Base-by-base conservation (phyloP, 176 grass and related monocot species). In the Oryza meyeriana region DNA sequence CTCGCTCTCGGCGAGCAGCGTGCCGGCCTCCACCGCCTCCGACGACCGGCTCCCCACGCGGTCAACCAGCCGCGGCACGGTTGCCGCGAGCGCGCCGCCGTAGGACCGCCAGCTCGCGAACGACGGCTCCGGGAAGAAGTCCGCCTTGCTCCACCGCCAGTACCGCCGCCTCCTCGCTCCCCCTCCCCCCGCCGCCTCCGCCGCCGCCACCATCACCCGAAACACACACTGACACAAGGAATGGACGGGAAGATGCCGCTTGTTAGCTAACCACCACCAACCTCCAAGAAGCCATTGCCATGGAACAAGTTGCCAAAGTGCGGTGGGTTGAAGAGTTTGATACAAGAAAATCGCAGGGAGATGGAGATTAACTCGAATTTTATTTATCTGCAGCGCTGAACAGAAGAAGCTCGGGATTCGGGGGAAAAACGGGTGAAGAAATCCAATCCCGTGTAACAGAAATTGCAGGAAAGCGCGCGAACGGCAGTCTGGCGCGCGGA, bases 61-160 rank as follows among this genome's bases (percentile, higher is more conserved):
- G 66, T 84, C 81, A 0, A 40, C 71, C 20, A 93, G 85, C 1
- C 91, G 87, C 62, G 85, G 77, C 1, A 10, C 18, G 9, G 91
- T 85, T 24, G 59, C 59, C 1, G 82, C 27, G 8, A 89, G 81
- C 20, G 91, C 87, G 52, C n/a, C 45, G 28, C 66, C 47, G 64
- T 89, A 87, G 24, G 81, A 72, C 8, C 50, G 16, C 90, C 87
- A 92, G 80, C 44, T 84, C 42, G 38, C 72, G 84, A 90, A 90
- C 2, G 91, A 87, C 0, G 79, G 76, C 48, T 89, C 87, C 29
- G 84, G 87, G 61, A 90, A 84, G 48, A 89, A 89, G 71, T 87
- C 85, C 1, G 76, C 50, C 42, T 87, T 85, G 67, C 80, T 87
- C 87, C 85, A 90, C 17, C 87, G 70, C 90, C 87, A 93, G 76